These are phyloP conservation scores for Colletotrichum sojae DNA, from an alignment of 2,329 filamentous ascomycete genomes.

Conservation along the genomic window DNA sequence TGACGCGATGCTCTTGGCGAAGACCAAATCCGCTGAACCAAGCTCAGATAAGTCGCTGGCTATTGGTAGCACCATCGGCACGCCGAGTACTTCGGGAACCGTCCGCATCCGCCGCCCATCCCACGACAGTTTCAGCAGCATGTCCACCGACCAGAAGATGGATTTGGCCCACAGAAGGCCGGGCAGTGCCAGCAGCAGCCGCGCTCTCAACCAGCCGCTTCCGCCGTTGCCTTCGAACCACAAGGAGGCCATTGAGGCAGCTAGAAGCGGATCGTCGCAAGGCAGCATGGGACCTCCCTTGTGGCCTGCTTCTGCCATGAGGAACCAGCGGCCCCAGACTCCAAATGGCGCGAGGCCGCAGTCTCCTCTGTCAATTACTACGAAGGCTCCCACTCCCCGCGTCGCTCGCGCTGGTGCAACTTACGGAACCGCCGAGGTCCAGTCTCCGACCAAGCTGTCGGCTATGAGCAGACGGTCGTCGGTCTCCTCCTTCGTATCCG, in stretches of 20 bases:
- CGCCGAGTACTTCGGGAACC: conserved; percentile 56
- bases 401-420: conserved; percentile 59
- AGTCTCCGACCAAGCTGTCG: conserved; percentile 62
- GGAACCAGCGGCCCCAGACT: conserved; percentile 70
- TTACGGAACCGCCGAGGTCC: conserved; percentile 61
- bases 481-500: conserved; percentile 94
- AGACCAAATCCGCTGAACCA: conserved; percentile 50
- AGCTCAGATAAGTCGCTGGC: conserved; percentile 56
- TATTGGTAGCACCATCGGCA: conserved; percentile 52
- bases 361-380: conserved; percentile 59
- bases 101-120: conserved; percentile 60
- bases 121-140: conserved; percentile 65
- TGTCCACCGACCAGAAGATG: conserved; percentile 42
- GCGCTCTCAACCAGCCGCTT: conserved; percentile 56
- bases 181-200: conserved; percentile 79
- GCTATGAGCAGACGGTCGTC: conserved; percentile 79
- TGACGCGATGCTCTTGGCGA: conserved; percentile 78
- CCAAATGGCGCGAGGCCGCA: conserved; percentile 66
- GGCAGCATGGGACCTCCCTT: conserved; percentile 86
- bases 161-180: conserved; percentile 65
- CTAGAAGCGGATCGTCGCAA: conserved; percentile 70
- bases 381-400: conserved; percentile 71
- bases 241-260: conserved; percentile 86
- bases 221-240: conserved; percentile 89
- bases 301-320: conserved; percentile 81